Conservation (phyloP, 2,329 filamentous ascomycete genomes). For the Calonectria honghensis region DNA sequence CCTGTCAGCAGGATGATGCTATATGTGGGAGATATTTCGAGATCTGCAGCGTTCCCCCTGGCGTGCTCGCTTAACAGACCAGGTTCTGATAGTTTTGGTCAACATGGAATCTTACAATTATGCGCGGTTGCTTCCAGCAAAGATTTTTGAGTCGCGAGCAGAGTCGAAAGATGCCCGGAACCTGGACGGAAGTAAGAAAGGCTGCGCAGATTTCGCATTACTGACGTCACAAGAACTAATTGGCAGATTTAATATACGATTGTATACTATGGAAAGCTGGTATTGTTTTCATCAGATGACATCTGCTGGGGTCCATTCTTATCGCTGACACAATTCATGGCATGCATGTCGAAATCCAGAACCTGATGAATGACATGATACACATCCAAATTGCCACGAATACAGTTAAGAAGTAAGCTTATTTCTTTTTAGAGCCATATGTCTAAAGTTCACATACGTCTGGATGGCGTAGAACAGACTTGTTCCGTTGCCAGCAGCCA, state of each 20-base stretch:
- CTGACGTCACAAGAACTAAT: neutral
- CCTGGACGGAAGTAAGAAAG: neutral
- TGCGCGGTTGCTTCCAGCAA: neutral
- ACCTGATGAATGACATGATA: neutral
- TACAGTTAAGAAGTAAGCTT: constrained; percentile 2
- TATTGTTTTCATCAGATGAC: neutral
- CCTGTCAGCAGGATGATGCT: constrained; percentile 10
- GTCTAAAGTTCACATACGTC: neutral
- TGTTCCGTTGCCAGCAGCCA: neutral
- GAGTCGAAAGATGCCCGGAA: neutral
- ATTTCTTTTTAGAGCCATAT: neutral
- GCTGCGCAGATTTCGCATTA: neutral
- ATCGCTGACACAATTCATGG: constrained; percentile 11
- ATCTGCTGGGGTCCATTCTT: neutral
- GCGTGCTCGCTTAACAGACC: constrained; percentile 10
- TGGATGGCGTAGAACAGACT: neutral
- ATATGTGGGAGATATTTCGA: constrained; percentile 31
- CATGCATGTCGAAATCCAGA: neutral
- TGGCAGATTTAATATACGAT: neutral
- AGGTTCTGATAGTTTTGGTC: no score
- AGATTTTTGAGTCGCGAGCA: neutral
- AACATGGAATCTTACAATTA: neutral
- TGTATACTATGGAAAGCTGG: neutral
- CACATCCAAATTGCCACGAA: neutral
- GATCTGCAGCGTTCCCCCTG: neutral